Evolutionary conservation across 2,329 filamentous ascomycete genomes (phyloP).

Genomic region (Aspergillus ustus): DNA sequence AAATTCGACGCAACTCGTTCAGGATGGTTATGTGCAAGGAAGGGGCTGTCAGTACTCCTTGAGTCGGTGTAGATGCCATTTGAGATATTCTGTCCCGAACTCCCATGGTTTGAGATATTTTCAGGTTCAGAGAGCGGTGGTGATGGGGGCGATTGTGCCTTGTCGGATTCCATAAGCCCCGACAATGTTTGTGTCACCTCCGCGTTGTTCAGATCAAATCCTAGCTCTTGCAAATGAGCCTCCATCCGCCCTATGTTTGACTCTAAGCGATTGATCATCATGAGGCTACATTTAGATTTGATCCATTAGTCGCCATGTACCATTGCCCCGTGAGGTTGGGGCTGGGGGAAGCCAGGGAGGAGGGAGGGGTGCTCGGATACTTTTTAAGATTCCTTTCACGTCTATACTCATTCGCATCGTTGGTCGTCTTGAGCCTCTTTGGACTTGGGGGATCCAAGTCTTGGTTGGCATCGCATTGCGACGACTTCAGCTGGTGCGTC

Average conservation of each 20-base stretch:
- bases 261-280: slow-evolving; percentile 25
- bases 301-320: not conserved
- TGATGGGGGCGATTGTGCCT: not conserved
- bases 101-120: not conserved
- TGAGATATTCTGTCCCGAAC: not conserved
- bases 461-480: not conserved
- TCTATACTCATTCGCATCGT: slow-evolving; percentile 4
- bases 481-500: not conserved
- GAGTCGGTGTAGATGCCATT: not conserved
- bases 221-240: slow-evolving; percentile 18
- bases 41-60: not conserved
- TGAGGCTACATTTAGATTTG: slow-evolving; percentile 12
- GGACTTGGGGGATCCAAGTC: not conserved
- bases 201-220: slow-evolving; percentile 13
- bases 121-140: not conserved
- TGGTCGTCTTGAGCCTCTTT: slow-evolving; percentile 1
- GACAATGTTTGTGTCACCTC: not conserved
- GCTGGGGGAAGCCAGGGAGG: too few species aligned
- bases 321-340: not conserved
- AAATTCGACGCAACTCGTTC: not conserved
- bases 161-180: not conserved
- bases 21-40: not conserved
- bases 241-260: slow-evolving; percentile 24
- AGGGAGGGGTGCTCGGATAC: slow-evolving; percentile 5
- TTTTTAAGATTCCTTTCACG: slow-evolving; percentile 15